Evolutionary conservation across 2,329 filamentous ascomycete genomes (phyloP).

Genomic region (Rhinocladiella mackenziei): DNA sequence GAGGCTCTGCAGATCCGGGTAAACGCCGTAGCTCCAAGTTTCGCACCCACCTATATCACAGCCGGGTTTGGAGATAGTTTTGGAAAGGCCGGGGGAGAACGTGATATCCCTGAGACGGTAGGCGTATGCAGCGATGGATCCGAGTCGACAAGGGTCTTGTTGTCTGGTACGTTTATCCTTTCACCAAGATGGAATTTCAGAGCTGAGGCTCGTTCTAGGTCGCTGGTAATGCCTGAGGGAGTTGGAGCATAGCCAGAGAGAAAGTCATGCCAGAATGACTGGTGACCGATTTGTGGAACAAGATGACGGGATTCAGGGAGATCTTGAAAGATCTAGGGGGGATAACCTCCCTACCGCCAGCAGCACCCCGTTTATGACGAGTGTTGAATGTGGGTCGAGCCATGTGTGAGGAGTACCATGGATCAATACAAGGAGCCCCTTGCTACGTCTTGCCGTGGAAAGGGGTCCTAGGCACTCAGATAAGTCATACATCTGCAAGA

Average conservation of each 20-base stretch:
- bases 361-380: background rate
- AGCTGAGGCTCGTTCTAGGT: constrained; percentile 1
- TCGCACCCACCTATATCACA: constrained; percentile 47
- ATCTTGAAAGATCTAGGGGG: background rate
- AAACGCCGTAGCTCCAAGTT: constrained; percentile 48
- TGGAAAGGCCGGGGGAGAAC: constrained; percentile 39
- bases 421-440: too few species aligned
- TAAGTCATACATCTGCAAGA: constrained; percentile 9
- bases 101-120: constrained; percentile 42
- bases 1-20: constrained; percentile 37
- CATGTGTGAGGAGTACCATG: too few species aligned
- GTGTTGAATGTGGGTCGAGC: too few species aligned
- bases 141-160: constrained; percentile 30
- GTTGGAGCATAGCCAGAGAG: constrained; percentile 21
- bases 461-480: too few species aligned
- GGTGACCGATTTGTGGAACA: background rate
- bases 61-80: constrained; percentile 39
- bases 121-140: constrained; percentile 39
- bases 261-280: constrained; percentile 12
- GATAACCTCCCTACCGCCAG: background rate
- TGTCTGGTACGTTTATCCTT: constrained; percentile 28
- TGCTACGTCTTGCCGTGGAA: too few species aligned
- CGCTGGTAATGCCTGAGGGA: constrained; percentile 24
- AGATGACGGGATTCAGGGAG: background rate
- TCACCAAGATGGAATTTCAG: background rate